Base-by-base conservation (phyloP, 2,329 filamentous ascomycete genomes). In the Neopestalotiopsis sp. region DNA sequence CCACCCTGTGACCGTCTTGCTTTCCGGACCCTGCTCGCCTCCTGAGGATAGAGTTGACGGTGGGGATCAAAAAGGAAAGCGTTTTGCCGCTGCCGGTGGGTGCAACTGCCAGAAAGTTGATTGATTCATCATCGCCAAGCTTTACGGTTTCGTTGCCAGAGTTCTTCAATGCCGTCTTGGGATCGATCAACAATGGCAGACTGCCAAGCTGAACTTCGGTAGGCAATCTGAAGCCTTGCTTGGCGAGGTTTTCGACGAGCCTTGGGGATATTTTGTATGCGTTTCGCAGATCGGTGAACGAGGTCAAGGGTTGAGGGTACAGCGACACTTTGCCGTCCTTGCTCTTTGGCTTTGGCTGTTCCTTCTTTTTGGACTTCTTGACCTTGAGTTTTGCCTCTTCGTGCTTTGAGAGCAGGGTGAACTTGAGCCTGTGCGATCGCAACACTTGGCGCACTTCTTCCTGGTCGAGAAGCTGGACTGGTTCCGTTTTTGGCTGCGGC, bases 81-180 rank as follows among this genome's bases (percentile, higher is more conserved):
- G 96, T 99, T 84, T 99, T 99, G 59, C 96, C 96, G 78, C 95
- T 98, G 30, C 96, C 96, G 0, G 96, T 99, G 1, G 96, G 96
- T 3, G 96, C 96, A 58, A 98, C 90, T 0, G 94, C 93, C 71
- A 99, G 81, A 52, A 99, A 89, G 82, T 99, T 91, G 4, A 95
- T 84, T 13, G 79, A 80, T 64, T 74, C 71, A 6, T 71, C 56
- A 6, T 72, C 71, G 34, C 72, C 72, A 34, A 77, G 71, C 14
- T 75, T 74, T 24, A 83, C 69, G 24, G 80, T 79, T 28, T 76
- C 76, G 32, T 78, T 80, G 4, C 77, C 78, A 13, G 77, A 76
- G 24, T 78, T 70, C 38, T 70, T 40, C 6, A 90, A 80, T 0
- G 87, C 87, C 68, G 79, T 82, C 70, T 85, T 82, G 0, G 88